Percentiles rank a stretch among this genome's conserved stretches.
Conservation (phyloP, 345 rosid genomes). For the Salix suchowensis region DNA sequence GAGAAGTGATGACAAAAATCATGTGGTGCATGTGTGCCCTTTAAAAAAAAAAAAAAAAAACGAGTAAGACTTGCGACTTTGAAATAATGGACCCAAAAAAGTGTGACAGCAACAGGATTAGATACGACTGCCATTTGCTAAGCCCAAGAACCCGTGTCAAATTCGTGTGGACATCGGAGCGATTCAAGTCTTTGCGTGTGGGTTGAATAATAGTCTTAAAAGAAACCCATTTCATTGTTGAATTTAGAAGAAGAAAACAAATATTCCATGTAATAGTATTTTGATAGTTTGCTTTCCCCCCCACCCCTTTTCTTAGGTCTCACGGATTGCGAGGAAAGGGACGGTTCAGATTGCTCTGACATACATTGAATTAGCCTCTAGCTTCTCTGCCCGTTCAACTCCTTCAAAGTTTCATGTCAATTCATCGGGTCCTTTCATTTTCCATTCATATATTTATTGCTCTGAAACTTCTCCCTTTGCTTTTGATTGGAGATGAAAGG, state of each 20-base stretch:
- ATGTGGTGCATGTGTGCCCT: constrained; percentile 25
- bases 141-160: not conserved
- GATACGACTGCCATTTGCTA: not conserved
- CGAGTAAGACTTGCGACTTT: not conserved
- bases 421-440: not conserved
- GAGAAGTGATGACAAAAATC: constrained; percentile 4
- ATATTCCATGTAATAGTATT: too few relatives aligned
- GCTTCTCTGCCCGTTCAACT: not conserved
- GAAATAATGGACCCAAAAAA: not conserved
- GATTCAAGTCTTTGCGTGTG: not conserved
- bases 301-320: too few relatives aligned
- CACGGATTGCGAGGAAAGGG: not conserved
- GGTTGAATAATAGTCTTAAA: not conserved
- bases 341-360: not conserved
- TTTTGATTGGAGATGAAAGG: not conserved
- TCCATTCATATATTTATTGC: not conserved
- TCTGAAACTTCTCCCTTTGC: not conserved
- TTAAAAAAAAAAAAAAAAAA: not conserved
- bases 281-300: too few relatives aligned
- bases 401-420: not conserved
- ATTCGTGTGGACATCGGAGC: not conserved
- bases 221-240: not conserved
- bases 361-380: not conserved
- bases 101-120: constrained; percentile 9
- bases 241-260: too few relatives aligned